These are phyloP conservation scores for Colletotrichum sp. DNA, from an alignment of 2,329 filamentous ascomycete species.

Conservation along the genomic window DNA sequence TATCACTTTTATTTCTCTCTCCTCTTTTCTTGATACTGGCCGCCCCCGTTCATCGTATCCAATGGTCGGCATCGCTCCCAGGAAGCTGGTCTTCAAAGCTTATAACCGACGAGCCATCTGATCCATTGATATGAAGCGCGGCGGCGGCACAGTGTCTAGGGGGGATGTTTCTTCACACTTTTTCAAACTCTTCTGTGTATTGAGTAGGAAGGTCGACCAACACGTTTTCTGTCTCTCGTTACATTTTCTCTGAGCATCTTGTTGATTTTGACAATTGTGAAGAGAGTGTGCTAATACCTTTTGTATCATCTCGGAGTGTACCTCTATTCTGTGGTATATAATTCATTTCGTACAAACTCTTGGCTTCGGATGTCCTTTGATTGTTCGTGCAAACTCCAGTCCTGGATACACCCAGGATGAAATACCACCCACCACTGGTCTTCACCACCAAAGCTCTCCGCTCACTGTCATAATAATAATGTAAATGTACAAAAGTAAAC, in stretches of 20 bases:
- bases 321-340: constrained; percentile 12
- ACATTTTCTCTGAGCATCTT: not conserved
- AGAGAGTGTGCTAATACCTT: not conserved
- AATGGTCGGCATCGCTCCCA: not conserved
- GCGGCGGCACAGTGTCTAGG: not conserved
- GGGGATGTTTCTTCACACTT: not conserved
- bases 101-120: not conserved
- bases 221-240: not conserved
- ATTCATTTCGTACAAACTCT: not conserved
- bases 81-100: constrained; percentile 7
- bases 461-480: not conserved
- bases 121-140: not conserved
- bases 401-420: not conserved
- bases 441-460: not conserved
- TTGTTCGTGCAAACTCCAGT: not conserved
- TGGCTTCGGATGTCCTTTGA: not conserved
- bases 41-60: not conserved
- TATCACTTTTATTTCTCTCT: not conserved
- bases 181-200: not conserved
- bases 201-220: not conserved
- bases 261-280: too few species aligned
- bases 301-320: not conserved
- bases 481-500: not conserved
- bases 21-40: not conserved
- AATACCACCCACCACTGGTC: not conserved